Base-by-base conservation (phyloP, 2,329 filamentous ascomycete species). In the Chaetomiaceae sp. region DNA sequence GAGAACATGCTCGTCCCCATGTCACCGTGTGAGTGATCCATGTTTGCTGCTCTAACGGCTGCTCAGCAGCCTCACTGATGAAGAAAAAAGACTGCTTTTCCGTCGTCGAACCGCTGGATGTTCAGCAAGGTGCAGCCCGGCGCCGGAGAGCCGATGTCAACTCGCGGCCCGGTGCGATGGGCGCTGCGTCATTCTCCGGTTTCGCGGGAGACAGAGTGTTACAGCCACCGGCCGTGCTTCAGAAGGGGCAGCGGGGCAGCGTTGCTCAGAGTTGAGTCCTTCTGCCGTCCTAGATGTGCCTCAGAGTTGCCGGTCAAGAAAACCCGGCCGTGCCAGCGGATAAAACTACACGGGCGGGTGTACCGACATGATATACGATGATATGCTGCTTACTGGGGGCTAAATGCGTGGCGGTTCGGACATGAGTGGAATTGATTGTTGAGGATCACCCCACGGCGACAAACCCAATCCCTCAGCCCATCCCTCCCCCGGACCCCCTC, bases 1-100 rank as follows among this genome's bases (percentile, higher is more conserved):
- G 71, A 67, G 62, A 77, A 75, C 62, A 70, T 66, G 46, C 65
- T 69, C 46, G 71, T 66, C 16, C 70, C 68, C 58, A 70, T 64
- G 48, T n/a, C n/a, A n/a, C n/a, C n/a, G n/a, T 55, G 47, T 16
- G 40, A 33, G 18, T 48, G 46, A 10, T 51, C 58, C 67, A 67
- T 70, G n/a, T 23, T 59, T 61, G 59, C 14, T 8, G 30, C 13
- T 14, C n/a, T 43, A 16, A n/a, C 36, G 38, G n/a, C 25, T 42
- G 50, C 48, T 14, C 8, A 4, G 30, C 30, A 43, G 21, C 18
- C 13, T 21, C 23, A 9, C n/a, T n/a, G n/a, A n/a, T n/a, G n/a
- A n/a, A n/a, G n/a, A n/a, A n/a, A n/a, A n/a, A n/a, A n/a, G n/a
- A 20, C n/a, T 4, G 14, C n/a, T 23, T 30, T 30, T 13, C 23